Percentiles rank a stretch among this genome's conserved stretches.
phyloP scores from a whole-genome alignment of 148 eudicot species.

The Rhododendron kiyosumense region DNA sequence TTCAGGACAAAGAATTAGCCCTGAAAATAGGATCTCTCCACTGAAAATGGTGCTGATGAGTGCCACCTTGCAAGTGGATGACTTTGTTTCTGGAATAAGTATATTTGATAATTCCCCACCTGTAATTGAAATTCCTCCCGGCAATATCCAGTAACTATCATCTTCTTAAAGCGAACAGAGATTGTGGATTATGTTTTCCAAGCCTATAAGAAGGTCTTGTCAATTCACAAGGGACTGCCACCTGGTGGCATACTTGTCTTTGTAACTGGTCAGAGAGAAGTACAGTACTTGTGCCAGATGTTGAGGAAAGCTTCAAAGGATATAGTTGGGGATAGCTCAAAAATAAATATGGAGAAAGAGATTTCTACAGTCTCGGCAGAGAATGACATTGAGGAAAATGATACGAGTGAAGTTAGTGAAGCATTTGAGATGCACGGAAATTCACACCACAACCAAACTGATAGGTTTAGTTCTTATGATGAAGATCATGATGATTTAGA shows the following conservation, averaged over 20 bases:
- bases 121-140: conserved; percentile 59
- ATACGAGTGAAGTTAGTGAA: conserved; percentile 62
- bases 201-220: conserved; percentile 72
- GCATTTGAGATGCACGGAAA: conserved; percentile 52
- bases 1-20: conserved; percentile 41
- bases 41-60: conserved; percentile 89
- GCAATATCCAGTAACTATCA: conserved; percentile 61
- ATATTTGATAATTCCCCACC: conserved; percentile 66
- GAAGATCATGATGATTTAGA: conserved; percentile 51
- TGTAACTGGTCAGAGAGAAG: conserved; percentile 92
- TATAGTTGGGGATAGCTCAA: conserved; percentile 23
- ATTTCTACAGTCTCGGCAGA: conserved; percentile 15
- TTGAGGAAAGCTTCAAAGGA: conserved; percentile 69
- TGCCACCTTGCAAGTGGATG: conserved; percentile 85
- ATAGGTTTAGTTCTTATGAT: conserved; percentile 43
- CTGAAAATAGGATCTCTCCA: conserved; percentile 43
- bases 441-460: conserved; percentile 37
- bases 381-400: conserved; percentile 38
- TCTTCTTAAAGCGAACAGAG: conserved; percentile 79
- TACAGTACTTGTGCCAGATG: conserved; percentile 65
- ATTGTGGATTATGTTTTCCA: conserved; percentile 70
- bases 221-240: conserved; percentile 87
- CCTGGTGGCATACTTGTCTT: conserved; percentile 93
- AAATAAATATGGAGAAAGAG: conserved; percentile 23
- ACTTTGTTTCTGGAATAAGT: conserved; percentile 54